phyloP scores from a whole-genome alignment of 768 basidiomycete species.

The Termitomyces sp. region DNA sequence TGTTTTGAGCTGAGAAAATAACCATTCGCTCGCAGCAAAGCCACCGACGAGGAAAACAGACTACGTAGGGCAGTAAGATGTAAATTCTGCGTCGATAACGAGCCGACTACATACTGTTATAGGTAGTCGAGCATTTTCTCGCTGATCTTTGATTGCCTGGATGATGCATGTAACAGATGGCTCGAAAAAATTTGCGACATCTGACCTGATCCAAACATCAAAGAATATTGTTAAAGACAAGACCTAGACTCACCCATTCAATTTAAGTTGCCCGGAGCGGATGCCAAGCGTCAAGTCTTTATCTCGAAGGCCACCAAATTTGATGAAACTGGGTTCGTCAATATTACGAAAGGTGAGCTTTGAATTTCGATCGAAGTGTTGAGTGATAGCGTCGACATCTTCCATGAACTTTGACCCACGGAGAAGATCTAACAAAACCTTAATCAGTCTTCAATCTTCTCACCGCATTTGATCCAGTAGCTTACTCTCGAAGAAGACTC shows the following conservation, averaged over 20 bases:
- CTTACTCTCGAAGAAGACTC: background rate
- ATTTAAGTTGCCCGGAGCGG: background rate
- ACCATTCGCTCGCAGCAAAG: slow-evolving; percentile 52
- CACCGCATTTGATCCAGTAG: background rate
- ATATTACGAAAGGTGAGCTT: background rate
- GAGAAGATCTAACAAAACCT: background rate
- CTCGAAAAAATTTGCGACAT: background rate
- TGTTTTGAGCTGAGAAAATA: slow-evolving; percentile 38
- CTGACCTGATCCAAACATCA: background rate
- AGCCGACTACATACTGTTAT: background rate
- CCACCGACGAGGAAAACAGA: slow-evolving; percentile 51
- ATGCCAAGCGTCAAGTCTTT: background rate
- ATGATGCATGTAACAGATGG: background rate
- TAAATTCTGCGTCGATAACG: background rate
- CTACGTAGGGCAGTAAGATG: slow-evolving; percentile 15
- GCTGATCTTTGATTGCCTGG: slow-evolving; percentile 1
- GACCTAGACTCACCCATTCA: background rate
- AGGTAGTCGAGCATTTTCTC: background rate
- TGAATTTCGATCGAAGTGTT: background rate
- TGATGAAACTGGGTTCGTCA: background rate
- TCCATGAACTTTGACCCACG: background rate
- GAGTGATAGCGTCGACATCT: background rate
- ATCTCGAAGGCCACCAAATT: background rate
- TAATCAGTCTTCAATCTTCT: background rate
- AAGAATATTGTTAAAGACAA: background rate